Evolutionary conservation across 768 basidiomycete genomes (phyloP).

Genomic region (Gymnopilus junonius): DNA sequence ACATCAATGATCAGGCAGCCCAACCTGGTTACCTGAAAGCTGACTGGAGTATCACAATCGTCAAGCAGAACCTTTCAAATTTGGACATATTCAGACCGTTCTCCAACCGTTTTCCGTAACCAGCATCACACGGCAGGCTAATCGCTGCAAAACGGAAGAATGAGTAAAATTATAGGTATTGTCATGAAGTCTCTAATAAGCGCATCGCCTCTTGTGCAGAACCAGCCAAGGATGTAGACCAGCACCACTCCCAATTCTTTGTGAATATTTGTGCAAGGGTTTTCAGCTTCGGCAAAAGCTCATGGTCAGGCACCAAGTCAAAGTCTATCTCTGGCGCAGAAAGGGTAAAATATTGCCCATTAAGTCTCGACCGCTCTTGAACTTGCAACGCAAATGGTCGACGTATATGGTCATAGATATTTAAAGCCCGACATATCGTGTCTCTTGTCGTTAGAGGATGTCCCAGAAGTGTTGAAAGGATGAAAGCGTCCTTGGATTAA

Average conservation of each 20-base stretch:
- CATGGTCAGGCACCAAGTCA: constrained; percentile 27
- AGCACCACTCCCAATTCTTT: constrained; percentile 66
- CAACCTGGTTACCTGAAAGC: too few relatives aligned
- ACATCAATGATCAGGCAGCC: too few relatives aligned
- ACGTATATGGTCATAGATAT: constrained; percentile 53
- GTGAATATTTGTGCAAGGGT: constrained; percentile 46
- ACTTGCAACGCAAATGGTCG: constrained; percentile 48
- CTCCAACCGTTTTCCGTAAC: too few relatives aligned
- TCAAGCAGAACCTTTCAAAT: too few relatives aligned
- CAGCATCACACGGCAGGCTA: too few relatives aligned
- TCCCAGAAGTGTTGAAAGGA: constrained; percentile 48
- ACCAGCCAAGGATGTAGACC: constrained; percentile 51
- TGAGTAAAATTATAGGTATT: background rate
- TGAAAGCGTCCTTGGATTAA: constrained; percentile 49
- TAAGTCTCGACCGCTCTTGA: constrained; percentile 41
- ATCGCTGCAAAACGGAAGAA: background rate
- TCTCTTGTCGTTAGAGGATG: constrained; percentile 44
- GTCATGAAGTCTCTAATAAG: constrained; percentile 26
- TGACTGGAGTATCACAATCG: too few relatives aligned
- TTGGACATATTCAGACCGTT: too few relatives aligned
- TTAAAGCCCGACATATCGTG: constrained; percentile 45
- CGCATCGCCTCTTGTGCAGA: constrained; percentile 43
- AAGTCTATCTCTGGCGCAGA: constrained; percentile 35
- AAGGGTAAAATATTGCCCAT: constrained; percentile 47
- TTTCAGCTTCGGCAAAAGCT: constrained; percentile 36